Evolutionary conservation across 1,284 basidiomycete genomes (phyloP).

Genomic region (Malassezia vespertilionis): DNA sequence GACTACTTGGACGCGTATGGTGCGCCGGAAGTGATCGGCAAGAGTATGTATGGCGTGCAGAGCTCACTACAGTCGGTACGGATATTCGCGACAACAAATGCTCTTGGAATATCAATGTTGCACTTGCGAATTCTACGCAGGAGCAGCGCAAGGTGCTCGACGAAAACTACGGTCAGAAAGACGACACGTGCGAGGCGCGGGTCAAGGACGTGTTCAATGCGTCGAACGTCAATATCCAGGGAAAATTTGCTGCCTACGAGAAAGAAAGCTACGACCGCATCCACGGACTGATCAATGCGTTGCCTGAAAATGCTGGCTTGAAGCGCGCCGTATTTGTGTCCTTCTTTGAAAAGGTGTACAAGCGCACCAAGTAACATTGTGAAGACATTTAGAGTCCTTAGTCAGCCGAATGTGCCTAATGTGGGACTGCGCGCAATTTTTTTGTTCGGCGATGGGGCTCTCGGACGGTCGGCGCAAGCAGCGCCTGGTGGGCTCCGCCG

Average conservation of each 20-base stretch:
- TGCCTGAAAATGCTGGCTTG: conserved; percentile 52
- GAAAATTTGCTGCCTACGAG: conserved; percentile 68
- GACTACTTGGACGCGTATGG: conserved; percentile 92
- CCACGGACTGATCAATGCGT: conserved; percentile 35
- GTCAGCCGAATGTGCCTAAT: neutral
- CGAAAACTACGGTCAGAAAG: conserved; percentile 77
- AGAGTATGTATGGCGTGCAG: conserved; percentile 49
- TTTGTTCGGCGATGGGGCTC: conserved; percentile 31
- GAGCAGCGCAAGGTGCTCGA: conserved; percentile 55
- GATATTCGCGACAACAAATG: conserved; percentile 99
- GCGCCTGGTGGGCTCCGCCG: conserved; percentile 38
- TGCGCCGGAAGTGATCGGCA: conserved; percentile 82
- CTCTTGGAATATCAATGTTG: conserved; percentile 89
- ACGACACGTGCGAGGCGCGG: conserved; percentile 55
- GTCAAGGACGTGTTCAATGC: conserved; percentile 71
- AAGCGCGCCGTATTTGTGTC: conserved; percentile 69
- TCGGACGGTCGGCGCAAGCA: conserved; percentile 39
- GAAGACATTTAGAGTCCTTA: neutral
- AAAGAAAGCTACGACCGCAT: conserved; percentile 57
- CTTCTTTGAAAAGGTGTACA: conserved; percentile 84
- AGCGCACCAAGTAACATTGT: conserved; percentile 49
- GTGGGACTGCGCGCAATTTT: neutral
- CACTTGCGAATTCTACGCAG: conserved; percentile 60
- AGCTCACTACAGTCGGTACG: conserved; percentile 58
- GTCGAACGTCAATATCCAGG: conserved; percentile 56